phyloP scores from a whole-genome alignment of 306 rosid genomes.

The Quercus wislizeni region DNA sequence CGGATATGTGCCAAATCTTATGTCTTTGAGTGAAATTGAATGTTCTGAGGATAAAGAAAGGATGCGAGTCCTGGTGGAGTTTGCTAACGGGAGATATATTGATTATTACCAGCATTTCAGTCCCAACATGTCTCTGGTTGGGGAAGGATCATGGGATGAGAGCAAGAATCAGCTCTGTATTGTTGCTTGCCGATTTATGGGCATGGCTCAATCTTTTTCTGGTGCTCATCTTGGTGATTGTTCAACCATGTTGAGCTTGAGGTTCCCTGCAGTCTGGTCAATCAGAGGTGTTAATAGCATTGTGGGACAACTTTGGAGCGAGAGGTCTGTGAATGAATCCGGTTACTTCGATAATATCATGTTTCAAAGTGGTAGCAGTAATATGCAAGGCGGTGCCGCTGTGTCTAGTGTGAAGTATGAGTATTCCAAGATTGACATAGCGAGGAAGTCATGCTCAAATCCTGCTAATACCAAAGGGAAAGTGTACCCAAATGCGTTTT shows the following conservation, averaged over 20 bases:
- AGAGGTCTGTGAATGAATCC: constrained; percentile 30
- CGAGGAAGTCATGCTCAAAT: too few relatives aligned
- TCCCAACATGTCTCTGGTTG: constrained; percentile 36
- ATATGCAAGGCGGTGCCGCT: too few relatives aligned
- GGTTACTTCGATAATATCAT: constrained; percentile 41
- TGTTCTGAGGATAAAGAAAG: background rate
- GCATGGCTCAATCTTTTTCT: constrained; percentile 25
- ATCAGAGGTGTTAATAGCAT: constrained; percentile 29
- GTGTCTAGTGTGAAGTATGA: too few relatives aligned
- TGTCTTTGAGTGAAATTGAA: too few relatives aligned
- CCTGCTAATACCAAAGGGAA: background rate
- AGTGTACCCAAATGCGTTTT: constrained; percentile 22
- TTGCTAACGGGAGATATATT: constrained; percentile 8
- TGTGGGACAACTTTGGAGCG: constrained; percentile 64
- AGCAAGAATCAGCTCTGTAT: constrained; percentile 32
- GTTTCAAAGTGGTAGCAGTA: constrained; percentile 9
- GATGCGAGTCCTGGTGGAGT: constrained; percentile 36
- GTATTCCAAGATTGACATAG: too few relatives aligned
- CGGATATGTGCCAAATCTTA: too few relatives aligned
- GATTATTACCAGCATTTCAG: constrained; percentile 11
- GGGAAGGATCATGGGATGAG: constrained; percentile 67
- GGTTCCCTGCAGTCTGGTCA: constrained; percentile 49
- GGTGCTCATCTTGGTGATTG: constrained; percentile 50
- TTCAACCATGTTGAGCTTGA: constrained; percentile 44
- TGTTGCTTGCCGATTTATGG: constrained; percentile 42